Evolutionary conservation across 495 filamentous ascomycete genomes (phyloP).

Genomic region (Neurospora sp.): DNA sequence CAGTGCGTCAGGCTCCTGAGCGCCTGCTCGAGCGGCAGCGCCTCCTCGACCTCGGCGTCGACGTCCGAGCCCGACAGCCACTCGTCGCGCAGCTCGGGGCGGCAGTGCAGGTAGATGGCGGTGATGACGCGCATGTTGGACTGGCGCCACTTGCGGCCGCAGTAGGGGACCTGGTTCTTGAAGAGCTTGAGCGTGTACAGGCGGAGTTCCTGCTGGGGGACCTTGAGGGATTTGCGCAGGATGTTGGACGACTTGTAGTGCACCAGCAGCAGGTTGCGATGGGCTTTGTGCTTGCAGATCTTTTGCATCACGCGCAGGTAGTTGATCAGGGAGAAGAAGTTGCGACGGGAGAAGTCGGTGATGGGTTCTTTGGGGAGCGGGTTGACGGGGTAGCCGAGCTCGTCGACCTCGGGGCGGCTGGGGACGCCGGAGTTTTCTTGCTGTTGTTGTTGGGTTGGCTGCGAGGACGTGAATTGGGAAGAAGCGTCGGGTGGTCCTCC

Average conservation of each 20-base stretch:
- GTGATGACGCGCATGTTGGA: conserved; percentile 98
- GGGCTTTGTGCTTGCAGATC: conserved; percentile 86
- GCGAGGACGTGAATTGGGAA: not conserved
- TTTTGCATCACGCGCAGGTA: conserved; percentile 94
- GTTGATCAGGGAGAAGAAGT: conserved; percentile 90
- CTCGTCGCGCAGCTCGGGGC: conserved; percentile 86
- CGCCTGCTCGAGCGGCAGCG: conserved; percentile 81
- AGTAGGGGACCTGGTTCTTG: conserved; percentile 97
- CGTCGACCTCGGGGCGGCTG: conserved; percentile 72
- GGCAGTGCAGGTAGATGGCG: conserved; percentile 85
- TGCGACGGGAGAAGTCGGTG: conserved; percentile 82
- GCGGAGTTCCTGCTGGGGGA: conserved; percentile 76
- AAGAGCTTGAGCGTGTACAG: conserved; percentile 95
- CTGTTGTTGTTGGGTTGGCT: not conserved
- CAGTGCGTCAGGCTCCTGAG: conserved; percentile 81
- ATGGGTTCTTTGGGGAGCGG: conserved; percentile 64
- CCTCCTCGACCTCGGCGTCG: conserved; percentile 87
- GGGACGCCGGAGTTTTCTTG: conserved; percentile 42
- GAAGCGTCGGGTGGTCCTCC: conserved; percentile 1
- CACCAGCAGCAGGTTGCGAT: conserved; percentile 85
- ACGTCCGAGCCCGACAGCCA: conserved; percentile 89
- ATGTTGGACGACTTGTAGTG: conserved; percentile 89
- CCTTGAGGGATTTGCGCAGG: conserved; percentile 79
- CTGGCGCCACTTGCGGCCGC: conserved; percentile 95
- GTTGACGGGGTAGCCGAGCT: conserved; percentile 66